Evolutionary conservation across 768 basidiomycete genomes (phyloP).

Genomic region (Vararia minispora): DNA sequence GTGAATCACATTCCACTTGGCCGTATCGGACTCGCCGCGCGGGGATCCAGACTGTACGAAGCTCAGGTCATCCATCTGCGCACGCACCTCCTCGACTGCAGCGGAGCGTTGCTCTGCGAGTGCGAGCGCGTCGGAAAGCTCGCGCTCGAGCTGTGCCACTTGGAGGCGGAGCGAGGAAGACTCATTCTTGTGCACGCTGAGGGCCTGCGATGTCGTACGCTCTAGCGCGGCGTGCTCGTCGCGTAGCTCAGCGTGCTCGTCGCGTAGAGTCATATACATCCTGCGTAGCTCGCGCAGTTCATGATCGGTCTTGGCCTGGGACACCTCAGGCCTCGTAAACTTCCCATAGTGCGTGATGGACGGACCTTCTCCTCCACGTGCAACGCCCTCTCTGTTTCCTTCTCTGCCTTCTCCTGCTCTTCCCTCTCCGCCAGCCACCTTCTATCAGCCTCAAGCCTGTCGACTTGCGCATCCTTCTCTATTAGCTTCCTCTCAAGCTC

Average conservation of each 20-base stretch:
- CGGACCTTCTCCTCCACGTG: constrained; percentile 52
- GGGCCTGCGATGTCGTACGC: constrained; percentile 36
- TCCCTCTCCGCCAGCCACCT: constrained; percentile 61
- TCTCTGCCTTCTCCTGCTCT: constrained; percentile 55
- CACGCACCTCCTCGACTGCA: constrained; percentile 33
- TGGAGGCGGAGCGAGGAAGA: constrained; percentile 37
- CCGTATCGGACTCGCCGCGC: constrained; percentile 30
- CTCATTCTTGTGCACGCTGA: constrained; percentile 40
- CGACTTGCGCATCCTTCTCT: constrained; percentile 51
- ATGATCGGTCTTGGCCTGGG: constrained; percentile 36
- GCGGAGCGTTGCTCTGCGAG: constrained; percentile 31
- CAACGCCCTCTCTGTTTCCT: constrained; percentile 41
- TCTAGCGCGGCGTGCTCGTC: constrained; percentile 40
- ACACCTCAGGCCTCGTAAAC: not conserved
- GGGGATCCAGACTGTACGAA: constrained; percentile 21
- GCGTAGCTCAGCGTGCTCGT: constrained; percentile 50
- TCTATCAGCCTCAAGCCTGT: constrained; percentile 59
- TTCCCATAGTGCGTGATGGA: too few relatives aligned
- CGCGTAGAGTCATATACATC: constrained; percentile 36
- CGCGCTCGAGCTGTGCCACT: constrained; percentile 33
- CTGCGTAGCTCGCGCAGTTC: constrained; percentile 43
- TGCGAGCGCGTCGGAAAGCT: constrained; percentile 31
- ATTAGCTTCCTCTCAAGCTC: constrained; percentile 60
- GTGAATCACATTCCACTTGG: constrained; percentile 50
- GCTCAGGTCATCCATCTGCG: constrained; percentile 34